Percentiles rank a stretch among this genome's conserved stretches.
These are phyloP conservation scores for Calophaca sinica DNA, from an alignment of 306 rosid genomes.

Conservation along the genomic window DNA sequence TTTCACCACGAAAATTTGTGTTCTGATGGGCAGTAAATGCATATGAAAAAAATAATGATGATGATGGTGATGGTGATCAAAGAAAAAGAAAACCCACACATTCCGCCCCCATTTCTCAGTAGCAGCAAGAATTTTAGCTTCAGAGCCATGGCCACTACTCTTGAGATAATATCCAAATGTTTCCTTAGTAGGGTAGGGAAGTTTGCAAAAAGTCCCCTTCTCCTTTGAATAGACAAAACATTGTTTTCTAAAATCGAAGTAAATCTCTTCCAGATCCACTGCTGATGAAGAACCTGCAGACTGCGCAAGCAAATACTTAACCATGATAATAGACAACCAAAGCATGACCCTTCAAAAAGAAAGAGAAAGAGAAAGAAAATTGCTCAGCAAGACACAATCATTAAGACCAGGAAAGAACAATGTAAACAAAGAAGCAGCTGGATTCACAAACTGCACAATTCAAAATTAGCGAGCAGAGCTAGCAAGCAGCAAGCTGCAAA, in stretches of 20 bases:
- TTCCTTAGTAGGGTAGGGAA: slow-evolving; percentile 94
- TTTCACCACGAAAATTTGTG: slow-evolving; percentile 18
- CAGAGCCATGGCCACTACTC: slow-evolving; percentile 89
- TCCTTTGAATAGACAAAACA: slow-evolving; percentile 80
- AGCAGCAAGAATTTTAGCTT: slow-evolving; percentile 82
- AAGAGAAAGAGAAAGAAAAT: background rate
- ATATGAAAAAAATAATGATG: slow-evolving; percentile 32
- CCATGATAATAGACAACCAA: slow-evolving; percentile 29
- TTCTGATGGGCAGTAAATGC: slow-evolving; percentile 13
- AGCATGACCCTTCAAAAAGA: slow-evolving; percentile 22
- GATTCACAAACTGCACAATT: slow-evolving; percentile 2
- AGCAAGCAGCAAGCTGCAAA: background rate
- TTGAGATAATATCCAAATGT: slow-evolving; percentile 78
- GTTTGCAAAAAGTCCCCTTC: slow-evolving; percentile 79
- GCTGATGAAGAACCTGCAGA: slow-evolving; percentile 68
- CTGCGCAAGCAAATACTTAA: slow-evolving; percentile 59
- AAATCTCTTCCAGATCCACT: slow-evolving; percentile 75
- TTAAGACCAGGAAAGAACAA: slow-evolving; percentile 27
- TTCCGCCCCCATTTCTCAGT: slow-evolving; percentile 96
- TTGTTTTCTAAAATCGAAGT: slow-evolving; percentile 95
- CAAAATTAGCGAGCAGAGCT: slow-evolving; percentile 13
- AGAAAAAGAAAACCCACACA: slow-evolving; percentile 68
- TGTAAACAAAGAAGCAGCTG: slow-evolving; percentile 36
- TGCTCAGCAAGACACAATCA: slow-evolving; percentile 13
- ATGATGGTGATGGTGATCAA: slow-evolving; percentile 12